A percentile compares a stretch with the other conserved stretches of the same genome.
Evolutionary conservation across 768 basidiomycete species (phyloP).

Genomic region (Boletus rubropictus): DNA sequence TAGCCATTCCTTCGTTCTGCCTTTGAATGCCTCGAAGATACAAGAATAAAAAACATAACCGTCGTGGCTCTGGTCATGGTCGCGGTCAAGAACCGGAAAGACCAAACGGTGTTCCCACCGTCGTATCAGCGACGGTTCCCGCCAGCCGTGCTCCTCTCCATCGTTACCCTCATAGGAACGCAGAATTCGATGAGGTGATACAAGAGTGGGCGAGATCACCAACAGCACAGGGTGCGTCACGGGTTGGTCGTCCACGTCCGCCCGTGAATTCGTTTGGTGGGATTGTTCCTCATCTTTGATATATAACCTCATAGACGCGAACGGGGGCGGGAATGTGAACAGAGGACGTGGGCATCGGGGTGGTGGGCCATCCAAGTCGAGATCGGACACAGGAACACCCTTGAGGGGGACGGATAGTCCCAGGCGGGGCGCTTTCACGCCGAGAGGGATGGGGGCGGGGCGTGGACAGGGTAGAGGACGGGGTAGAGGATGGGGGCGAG

Average conservation of each 20-base stretch:
- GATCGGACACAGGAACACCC: conserved; percentile 15
- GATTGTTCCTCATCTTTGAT: conserved; percentile 4
- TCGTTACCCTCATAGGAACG: conserved; percentile 16
- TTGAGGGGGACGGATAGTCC: conserved; percentile 13
- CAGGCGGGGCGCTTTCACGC: conserved; percentile 5
- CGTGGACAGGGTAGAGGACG: conserved; percentile 26
- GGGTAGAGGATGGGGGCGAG: neutral
- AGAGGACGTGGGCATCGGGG: conserved; percentile 4
- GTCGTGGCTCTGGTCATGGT: conserved; percentile 23
- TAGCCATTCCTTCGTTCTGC: neutral
- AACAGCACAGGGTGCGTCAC: conserved; percentile 11
- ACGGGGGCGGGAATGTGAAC: neutral
- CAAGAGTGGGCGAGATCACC: conserved; percentile 20
- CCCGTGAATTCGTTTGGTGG: neutral
- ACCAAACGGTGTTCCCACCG: neutral
- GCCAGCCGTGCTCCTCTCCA: conserved; percentile 1
- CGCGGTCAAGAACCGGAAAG: conserved; percentile 19
- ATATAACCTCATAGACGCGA: conserved; percentile 1
- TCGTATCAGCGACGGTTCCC: neutral
- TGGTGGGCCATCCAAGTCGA: conserved; percentile 1
- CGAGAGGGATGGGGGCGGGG: conserved; percentile 6
- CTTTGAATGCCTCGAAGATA: conserved; percentile 18
- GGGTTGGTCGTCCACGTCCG: conserved; percentile 1
- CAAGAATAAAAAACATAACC: conserved; percentile 11
- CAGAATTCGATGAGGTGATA: conserved; percentile 22